Conservation (phyloP, 768 basidiomycete genomes). For the Daedaleopsis sinensis region DNA sequence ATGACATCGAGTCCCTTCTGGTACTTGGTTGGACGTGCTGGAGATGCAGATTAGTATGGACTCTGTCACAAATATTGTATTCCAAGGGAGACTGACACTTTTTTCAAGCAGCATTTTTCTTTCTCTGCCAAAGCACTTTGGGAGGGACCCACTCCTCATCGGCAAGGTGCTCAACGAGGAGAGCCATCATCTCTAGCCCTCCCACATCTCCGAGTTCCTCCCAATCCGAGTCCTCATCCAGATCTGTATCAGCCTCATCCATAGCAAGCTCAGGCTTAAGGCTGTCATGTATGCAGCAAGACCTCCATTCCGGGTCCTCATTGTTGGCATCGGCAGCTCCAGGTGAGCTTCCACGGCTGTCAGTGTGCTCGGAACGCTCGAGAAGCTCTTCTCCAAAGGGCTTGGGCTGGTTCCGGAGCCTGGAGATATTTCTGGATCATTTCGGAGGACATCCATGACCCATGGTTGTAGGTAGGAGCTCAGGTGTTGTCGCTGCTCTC, state of each 20-base stretch:
- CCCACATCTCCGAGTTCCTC: background rate
- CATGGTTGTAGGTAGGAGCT: background rate
- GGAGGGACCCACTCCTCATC: background rate
- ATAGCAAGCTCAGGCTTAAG: background rate
- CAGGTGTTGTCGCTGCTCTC: background rate
- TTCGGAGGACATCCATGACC: background rate
- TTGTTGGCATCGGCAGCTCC: background rate
- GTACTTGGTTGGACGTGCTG: slow-evolving; percentile 28
- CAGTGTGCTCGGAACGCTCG: too few relatives aligned
- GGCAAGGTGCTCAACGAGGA: background rate
- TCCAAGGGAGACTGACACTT: background rate
- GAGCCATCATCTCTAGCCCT: background rate
- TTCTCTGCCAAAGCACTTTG: background rate
- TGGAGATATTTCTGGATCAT: background rate
- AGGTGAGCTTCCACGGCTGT: too few relatives aligned
- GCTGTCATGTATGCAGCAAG: background rate
- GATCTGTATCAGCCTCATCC: background rate
- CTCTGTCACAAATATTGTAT: slow-evolving; percentile 20
- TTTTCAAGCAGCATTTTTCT: background rate
- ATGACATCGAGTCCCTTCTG: background rate
- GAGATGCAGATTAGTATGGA: slow-evolving; percentile 34
- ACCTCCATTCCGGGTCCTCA: background rate
- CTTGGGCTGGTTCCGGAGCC: background rate
- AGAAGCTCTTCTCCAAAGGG: background rate
- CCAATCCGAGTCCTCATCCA: background rate